Base-by-base conservation (phyloP, 306 rosid genomes). In the Vigna radiata region DNA sequence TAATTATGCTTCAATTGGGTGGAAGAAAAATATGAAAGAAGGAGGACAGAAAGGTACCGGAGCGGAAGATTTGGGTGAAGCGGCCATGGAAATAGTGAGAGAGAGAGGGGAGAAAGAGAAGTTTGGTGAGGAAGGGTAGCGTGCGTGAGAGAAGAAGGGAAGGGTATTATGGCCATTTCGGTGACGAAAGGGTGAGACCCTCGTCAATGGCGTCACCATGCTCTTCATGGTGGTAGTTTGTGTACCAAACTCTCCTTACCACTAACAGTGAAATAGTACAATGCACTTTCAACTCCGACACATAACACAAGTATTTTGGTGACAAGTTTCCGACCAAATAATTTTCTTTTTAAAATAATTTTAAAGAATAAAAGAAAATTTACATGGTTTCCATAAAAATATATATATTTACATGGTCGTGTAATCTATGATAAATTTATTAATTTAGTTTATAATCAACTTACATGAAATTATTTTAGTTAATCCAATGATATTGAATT, bases 51-150 rank as follows among this genome's bases (percentile, higher is more conserved):
- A 2, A 72, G 41, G 48, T 73, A 91, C 98, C 96, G 86, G 87
- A 85, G 91, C 50, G 4, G 91, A 70, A 54, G 91, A 89, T 67
- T 82, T 90, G 53, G 88, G 55, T 18, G 90, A 83, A 59, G 95
- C 84, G 33, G 98, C 97, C 98, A 94, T 90, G 81, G 91, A 86
- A 72, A 84, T 75, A 71, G 82, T 63, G 71, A 68, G 73, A 68
- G 73, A 12, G 56, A 44, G 73, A 68, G 55, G 83, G 65, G 79
- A 70, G 83, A 70, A 17, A 72, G 67, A 69, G 70, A 82, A 56
- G 78, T 46, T 61, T 8, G 91, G 82, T 43, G 16, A 4, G 14
- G 80, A 56, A 77, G 70, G 80, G 76, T 69, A 48, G 80, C 77
- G 84, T 78, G 79, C 80, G 10, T 46, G 82, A 10, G 83, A 72